Evolutionary conservation across 345 rosid genomes (phyloP).

Genomic region (Hypericum androsaemum): DNA sequence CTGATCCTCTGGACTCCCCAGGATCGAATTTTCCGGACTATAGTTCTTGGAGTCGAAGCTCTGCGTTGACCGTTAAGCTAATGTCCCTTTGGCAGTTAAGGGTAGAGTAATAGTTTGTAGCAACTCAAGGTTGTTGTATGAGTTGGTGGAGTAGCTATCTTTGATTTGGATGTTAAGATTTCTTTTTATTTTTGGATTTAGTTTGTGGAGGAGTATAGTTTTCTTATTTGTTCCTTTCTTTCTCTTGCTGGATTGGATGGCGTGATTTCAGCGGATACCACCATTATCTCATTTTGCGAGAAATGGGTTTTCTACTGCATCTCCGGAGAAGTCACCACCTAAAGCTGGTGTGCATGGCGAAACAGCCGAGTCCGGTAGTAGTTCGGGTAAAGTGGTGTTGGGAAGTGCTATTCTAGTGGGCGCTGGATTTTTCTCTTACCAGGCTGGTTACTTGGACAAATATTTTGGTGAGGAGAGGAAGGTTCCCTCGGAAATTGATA

Average conservation of each 20-base stretch:
- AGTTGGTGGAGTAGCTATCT: too few species aligned
- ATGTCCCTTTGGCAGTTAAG: too few species aligned
- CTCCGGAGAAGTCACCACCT: conserved; percentile 32
- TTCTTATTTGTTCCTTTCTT: too few species aligned
- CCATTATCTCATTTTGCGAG: conserved; percentile 30
- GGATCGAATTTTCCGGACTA: too few species aligned
- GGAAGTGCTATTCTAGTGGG: conserved; percentile 45
- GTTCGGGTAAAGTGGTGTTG: conserved; percentile 26
- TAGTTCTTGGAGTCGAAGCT: too few species aligned
- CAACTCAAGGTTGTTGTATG: too few species aligned
- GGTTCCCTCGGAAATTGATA: conserved; percentile 16
- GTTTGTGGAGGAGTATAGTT: neutral
- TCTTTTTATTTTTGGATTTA: neutral
- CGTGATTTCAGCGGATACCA: conserved; percentile 24
- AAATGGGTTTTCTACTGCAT: conserved; percentile 39
- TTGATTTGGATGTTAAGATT: too few species aligned
- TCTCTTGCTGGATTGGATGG: too few species aligned
- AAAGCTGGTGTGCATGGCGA: conserved; percentile 34
- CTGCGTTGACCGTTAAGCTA: too few species aligned
- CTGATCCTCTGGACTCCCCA: too few species aligned
- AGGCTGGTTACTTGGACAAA: conserved; percentile 47
- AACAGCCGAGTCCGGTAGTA: conserved; percentile 36
- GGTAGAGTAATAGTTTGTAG: too few species aligned
- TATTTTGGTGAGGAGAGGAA: conserved; percentile 29
- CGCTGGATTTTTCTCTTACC: conserved; percentile 46